Evolutionary conservation across 192 early-diverging fungal species (phyloP).

Genomic region (Entomortierella parvispora): DNA sequence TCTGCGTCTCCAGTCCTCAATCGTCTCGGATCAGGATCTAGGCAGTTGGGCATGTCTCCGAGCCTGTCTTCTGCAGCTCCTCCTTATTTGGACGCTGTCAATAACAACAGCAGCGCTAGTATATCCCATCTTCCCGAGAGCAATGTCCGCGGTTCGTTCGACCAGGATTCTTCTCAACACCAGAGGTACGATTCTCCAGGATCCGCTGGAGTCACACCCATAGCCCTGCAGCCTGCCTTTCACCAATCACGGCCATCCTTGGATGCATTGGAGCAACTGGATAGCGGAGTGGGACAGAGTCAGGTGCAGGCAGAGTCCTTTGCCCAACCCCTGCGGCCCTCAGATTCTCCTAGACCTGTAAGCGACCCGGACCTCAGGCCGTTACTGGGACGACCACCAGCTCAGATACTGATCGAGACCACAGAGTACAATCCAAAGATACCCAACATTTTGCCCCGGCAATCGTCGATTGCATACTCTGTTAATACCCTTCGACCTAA

Average conservation of each 20-base stretch:
- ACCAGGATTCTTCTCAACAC: slow-evolving; percentile 20
- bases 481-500: slow-evolving; percentile 24
- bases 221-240: slow-evolving; percentile 23
- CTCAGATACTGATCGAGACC: slow-evolving; percentile 34
- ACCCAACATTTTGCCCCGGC: slow-evolving; percentile 37
- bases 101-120: slow-evolving; percentile 23
- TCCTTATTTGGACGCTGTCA: slow-evolving; percentile 14
- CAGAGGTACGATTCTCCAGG: slow-evolving; percentile 16
- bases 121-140: slow-evolving; percentile 7
- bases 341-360: slow-evolving; percentile 18
- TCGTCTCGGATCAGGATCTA: slow-evolving; percentile 46
- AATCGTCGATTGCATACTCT: slow-evolving; percentile 48
- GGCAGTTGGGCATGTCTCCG: slow-evolving; percentile 27
- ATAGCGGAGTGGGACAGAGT: background rate
- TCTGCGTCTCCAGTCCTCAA: slow-evolving; percentile 33
- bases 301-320: background rate
- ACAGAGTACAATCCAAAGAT: slow-evolving; percentile 39
- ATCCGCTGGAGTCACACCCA: slow-evolving; percentile 26
- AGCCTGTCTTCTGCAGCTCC: background rate
- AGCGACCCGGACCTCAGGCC: slow-evolving; percentile 40
- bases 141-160: slow-evolving; percentile 21
- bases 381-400: slow-evolving; percentile 13
- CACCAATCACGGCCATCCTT: slow-evolving; percentile 23
- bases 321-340: slow-evolving; percentile 5
- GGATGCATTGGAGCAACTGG: slow-evolving; percentile 34